These are phyloP conservation scores for Magnaporthiopsis incrustans DNA, from an alignment of 2,329 filamentous ascomycete genomes.

Conservation along the genomic window DNA sequence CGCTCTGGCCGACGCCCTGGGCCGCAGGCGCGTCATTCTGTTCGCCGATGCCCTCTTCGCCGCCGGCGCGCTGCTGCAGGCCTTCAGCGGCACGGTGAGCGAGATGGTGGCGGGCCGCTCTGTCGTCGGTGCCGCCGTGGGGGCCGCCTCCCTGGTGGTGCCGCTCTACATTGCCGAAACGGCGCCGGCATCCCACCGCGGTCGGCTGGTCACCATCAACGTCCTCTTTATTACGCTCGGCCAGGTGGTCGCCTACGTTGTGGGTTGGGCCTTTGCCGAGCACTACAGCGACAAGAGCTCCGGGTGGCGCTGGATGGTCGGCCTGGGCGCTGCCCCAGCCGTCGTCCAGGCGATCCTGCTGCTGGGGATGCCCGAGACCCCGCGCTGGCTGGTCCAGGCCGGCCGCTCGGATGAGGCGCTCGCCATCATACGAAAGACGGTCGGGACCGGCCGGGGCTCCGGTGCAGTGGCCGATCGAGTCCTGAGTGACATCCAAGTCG, in stretches of 20 bases:
- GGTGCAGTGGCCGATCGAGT: constrained; percentile 44
- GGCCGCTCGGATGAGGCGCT: constrained; percentile 55
- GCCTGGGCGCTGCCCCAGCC: constrained; percentile 72
- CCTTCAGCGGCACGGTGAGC: constrained; percentile 46
- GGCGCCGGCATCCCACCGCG: constrained; percentile 66
- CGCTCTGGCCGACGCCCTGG: constrained; percentile 52
- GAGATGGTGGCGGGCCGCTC: constrained; percentile 61
- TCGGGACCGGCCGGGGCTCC: constrained; percentile 23
- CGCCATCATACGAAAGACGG: constrained; percentile 48
- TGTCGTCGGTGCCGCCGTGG: constrained; percentile 65
- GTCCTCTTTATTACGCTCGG: constrained; percentile 79
- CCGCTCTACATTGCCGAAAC: constrained; percentile 86
- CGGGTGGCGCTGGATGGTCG: constrained; percentile 90
- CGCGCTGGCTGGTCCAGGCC: constrained; percentile 73
- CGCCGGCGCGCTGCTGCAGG: constrained; percentile 58
- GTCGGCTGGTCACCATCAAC: constrained; percentile 73
- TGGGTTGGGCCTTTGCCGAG: constrained; percentile 68
- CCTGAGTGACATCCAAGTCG: constrained; percentile 61
- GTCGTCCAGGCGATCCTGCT: constrained; percentile 61
- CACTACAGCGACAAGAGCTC: constrained; percentile 34
- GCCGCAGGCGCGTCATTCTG: constrained; percentile 55
- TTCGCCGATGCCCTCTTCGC: constrained; percentile 61
- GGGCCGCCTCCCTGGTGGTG: constrained; percentile 71
- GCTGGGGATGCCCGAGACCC: constrained; percentile 74
- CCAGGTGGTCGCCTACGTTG: constrained; percentile 79